Base-by-base conservation (phyloP, 2,329 filamentous ascomycete species). In the Trichoderma polysporum region DNA sequence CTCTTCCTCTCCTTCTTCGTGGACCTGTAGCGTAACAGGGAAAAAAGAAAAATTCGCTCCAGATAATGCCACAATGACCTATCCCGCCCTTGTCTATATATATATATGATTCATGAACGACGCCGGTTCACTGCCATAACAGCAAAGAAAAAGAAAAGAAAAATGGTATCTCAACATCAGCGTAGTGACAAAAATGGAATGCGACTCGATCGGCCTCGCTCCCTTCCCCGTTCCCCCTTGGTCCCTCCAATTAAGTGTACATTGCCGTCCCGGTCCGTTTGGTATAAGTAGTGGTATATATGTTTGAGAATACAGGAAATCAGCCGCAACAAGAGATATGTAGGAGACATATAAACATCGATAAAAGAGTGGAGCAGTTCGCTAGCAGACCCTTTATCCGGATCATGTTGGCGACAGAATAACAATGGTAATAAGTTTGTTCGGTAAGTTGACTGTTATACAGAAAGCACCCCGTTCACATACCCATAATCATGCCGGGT, bases 401-500 rank as follows among this genome's bases (percentile, higher is more conserved):
- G 49, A 47, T 52, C n/a, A n/a, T 35, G 39, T 19, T 25, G 61
- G 50, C 61, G 27, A 37, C 29, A 37, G 50, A 64, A 47, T 45
- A 22, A 64, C 27, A 53, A 56, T 56, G 19, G 15, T 17, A 13
- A 47, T 35, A 19, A 22, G 25, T 63, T 27, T 22, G 25, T 41
- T 22, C 52, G 27, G 29, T 35, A 49, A 17, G 29, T 15, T 50
- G 41, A 31, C 19, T 50, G 25, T n/a, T 63, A 31, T 12, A 63
- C 35, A 41, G 29, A 19, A 41, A 19, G 12, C 35, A 8, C 31
- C 17, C 29, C 37, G 29, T n/a, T 60, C 71, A 75, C 70, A 75
- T 72, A 59, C 72, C 68, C 69, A 75, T 69, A 45, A 72, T 68
- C 45, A 69, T 71, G n/a, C 67, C 67, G 6, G 69, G 68, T 2